A percentile compares a stretch with the other conserved stretches of the same genome.
phyloP scores from a whole-genome alignment of 768 basidiomycete genomes.

The Trametes punicea region DNA sequence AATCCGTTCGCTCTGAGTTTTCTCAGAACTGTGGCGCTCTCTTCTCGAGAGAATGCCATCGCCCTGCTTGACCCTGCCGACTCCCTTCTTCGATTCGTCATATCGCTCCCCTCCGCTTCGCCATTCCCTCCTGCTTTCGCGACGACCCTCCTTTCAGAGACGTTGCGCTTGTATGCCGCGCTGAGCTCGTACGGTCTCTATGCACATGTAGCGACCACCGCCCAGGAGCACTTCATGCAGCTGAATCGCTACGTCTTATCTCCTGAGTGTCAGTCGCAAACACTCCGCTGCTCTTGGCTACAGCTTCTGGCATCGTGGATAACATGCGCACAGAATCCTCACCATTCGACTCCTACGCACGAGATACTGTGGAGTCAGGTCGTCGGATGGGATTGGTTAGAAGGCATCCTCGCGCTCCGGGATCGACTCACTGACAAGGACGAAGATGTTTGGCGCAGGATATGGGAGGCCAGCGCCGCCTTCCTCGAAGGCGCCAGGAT shows the following conservation, averaged over 20 bases:
- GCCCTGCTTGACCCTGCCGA: constrained; percentile 56
- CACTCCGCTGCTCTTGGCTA: constrained; percentile 50
- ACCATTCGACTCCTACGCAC: constrained; percentile 80
- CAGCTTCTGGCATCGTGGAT: constrained; percentile 69
- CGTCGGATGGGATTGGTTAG: constrained; percentile 71
- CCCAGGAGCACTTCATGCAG: constrained; percentile 49
- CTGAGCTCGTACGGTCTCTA: constrained; percentile 81
- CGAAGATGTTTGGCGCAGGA: constrained; percentile 31
- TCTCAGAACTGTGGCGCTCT: constrained; percentile 51
- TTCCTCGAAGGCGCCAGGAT: constrained; percentile 78
- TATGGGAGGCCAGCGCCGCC: constrained; percentile 54
- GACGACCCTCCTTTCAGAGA: constrained; percentile 48
- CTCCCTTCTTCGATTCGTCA: constrained; percentile 68
- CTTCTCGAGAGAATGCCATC: constrained; percentile 68
- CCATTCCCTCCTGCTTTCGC: constrained; percentile 37
- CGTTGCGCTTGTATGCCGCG: constrained; percentile 58
- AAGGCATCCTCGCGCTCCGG: constrained; percentile 46
- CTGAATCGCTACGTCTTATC: constrained; percentile 48
- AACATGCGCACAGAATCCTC: constrained; percentile 85
- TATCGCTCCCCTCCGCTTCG: constrained; percentile 47
- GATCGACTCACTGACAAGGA: constrained; percentile 32
- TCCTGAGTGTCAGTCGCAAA: constrained; percentile 32
- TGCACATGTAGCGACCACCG: constrained; percentile 62
- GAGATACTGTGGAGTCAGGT: constrained; percentile 90
- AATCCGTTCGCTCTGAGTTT: constrained; percentile 54